phyloP scores from a whole-genome alignment of 2,329 filamentous ascomycete genomes.

The Fusarium coicis region DNA sequence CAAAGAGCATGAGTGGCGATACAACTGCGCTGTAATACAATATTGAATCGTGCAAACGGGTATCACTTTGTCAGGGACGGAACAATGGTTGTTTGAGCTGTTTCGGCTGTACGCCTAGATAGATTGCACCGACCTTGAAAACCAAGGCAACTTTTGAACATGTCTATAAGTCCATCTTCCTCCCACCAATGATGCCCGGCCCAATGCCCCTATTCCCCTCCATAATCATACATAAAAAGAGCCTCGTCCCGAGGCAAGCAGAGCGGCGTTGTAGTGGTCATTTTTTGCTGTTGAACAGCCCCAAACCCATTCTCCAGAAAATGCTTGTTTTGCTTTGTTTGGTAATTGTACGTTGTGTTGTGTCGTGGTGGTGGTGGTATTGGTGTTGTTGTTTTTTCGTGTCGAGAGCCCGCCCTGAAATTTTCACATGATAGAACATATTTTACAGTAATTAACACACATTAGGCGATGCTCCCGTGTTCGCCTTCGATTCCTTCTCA shows the following conservation, averaged over 20 bases:
- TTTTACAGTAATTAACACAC: slow-evolving; percentile 50
- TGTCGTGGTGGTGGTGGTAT: slow-evolving; percentile 10
- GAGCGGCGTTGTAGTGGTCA: slow-evolving; percentile 48
- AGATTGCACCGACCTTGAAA: slow-evolving; percentile 24
- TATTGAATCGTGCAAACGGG: background rate
- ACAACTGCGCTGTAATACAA: background rate
- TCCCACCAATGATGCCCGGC: slow-evolving; percentile 20
- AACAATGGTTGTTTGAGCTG: background rate
- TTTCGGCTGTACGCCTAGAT: slow-evolving; percentile 14
- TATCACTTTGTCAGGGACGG: background rate
- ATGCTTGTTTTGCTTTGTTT: slow-evolving; percentile 33
- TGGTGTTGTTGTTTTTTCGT: slow-evolving; percentile 32
- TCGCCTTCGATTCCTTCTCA: slow-evolving; percentile 18
- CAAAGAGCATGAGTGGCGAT: background rate
- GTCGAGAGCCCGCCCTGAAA: slow-evolving; percentile 39
- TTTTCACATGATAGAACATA: slow-evolving; percentile 46
- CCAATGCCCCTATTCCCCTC: slow-evolving; percentile 29
- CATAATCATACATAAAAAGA: slow-evolving; percentile 47
- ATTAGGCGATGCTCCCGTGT: slow-evolving; percentile 28
- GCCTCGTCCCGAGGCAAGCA: slow-evolving; percentile 43
- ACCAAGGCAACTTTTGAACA: slow-evolving; percentile 31
- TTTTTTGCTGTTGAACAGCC: slow-evolving; percentile 40
- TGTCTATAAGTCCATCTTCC: slow-evolving; percentile 35
- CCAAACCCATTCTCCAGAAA: slow-evolving; percentile 34
- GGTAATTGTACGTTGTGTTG: background rate